Evolutionary conservation across 805 yeast genomes (phyloP), one percentile per base, ranked within the genome.

Genomic region (Yarrowia deformans): DNA sequence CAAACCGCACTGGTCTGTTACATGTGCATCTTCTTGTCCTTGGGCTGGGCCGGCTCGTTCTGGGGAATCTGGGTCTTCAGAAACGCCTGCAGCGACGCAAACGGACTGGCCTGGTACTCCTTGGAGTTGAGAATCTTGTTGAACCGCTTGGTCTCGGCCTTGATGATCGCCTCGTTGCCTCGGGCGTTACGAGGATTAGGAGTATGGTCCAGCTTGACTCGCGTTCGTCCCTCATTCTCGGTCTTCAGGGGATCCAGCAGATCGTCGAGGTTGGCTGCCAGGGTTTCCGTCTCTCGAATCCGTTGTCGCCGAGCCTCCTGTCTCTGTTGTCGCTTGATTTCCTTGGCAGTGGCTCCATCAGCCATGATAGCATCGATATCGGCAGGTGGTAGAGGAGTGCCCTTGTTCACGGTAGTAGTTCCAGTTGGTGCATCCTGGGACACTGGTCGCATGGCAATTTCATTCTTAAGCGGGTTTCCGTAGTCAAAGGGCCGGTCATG

Each of bases 81-180:
- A n/a, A 69, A 69, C 9, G 34, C 46, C 52, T 69, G 70, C 18
- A 74, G 67, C 12, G 75, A 58, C 14, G 69, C 75, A 69, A 74
- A 72, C 16, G 77, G 77, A 29, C 70, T 70, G 46, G 71, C 54
- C 29, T 70, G 68, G 69, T 73, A 74, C 61, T 70, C 64, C 29
- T 67, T 40, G 35, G 72, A 70, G 16, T 67, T 68, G 18, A 72
- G 49, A 29, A 74, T 73, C 43, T 60, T 56, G 61, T 71, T 71
- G 70, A 75, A 75, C 50, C 72, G 54, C 14, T 56, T 50, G 14
- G 70, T 73, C 56, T 75, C 77, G 13, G 69, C 60, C 39, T 70
- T 70, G 35, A 73, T 61, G 16, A 75, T 72, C 18, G 71, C 72
- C 29, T 74, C 74, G 19, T 71, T 71, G 1, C 61, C 61, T 55